Conservation (phyloP, 306 rosid species). For the Inga oerstediana region DNA sequence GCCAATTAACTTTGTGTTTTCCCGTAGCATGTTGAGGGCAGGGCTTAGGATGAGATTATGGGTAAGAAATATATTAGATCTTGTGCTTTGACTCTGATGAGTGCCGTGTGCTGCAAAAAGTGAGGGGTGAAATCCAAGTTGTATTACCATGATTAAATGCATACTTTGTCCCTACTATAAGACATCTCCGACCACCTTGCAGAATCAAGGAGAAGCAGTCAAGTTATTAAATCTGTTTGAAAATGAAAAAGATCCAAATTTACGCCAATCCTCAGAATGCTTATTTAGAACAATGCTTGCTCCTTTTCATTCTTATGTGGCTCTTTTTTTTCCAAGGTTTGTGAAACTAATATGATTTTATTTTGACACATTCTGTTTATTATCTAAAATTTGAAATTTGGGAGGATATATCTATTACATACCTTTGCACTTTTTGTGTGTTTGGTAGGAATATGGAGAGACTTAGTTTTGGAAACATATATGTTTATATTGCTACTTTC, state of each 20-base stretch:
- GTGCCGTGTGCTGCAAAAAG: background rate
- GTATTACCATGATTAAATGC: background rate
- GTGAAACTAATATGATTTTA: too few relatives aligned
- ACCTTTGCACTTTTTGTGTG: too few relatives aligned
- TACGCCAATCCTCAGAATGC: too few relatives aligned
- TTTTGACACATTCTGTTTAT: too few relatives aligned
- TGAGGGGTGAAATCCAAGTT: background rate
- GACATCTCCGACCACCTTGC: background rate
- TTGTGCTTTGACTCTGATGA: background rate
- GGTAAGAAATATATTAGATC: background rate
- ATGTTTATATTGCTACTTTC: too few relatives aligned
- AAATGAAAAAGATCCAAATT: background rate
- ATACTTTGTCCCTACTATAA: background rate
- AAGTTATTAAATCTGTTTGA: background rate
- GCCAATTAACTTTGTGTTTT: constrained; percentile 1
- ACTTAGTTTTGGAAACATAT: too few relatives aligned
- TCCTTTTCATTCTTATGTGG: too few relatives aligned
- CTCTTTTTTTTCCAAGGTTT: too few relatives aligned
- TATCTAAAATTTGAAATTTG: too few relatives aligned
- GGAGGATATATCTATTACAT: too few relatives aligned
- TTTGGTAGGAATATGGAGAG: too few relatives aligned
- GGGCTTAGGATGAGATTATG: background rate
- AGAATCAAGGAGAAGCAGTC: background rate
- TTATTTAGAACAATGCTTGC: too few relatives aligned
- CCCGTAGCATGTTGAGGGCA: background rate